These are phyloP conservation scores for Torulaspora pretoriensis DNA, from an alignment of 1,139 yeast species.

Conservation along the genomic window DNA sequence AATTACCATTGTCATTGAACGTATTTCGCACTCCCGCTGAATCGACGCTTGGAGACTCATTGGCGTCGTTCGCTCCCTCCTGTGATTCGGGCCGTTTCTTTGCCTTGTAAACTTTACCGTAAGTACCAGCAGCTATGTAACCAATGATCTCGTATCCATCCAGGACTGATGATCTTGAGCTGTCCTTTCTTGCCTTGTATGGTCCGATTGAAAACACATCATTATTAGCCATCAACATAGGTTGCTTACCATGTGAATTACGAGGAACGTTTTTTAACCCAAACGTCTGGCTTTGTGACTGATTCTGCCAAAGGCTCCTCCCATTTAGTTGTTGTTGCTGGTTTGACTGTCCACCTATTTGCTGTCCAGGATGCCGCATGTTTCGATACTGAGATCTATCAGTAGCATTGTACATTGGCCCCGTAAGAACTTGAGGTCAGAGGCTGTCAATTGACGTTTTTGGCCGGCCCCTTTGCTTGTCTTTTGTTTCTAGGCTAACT, in stretches of 20 bases:
- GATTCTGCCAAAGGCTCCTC: slow-evolving; percentile 21
- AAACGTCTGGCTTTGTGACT: slow-evolving; percentile 12
- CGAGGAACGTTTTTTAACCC: slow-evolving; percentile 13
- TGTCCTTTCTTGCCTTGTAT: slow-evolving; percentile 68
- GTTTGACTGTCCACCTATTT: slow-evolving; percentile 15
- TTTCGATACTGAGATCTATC: slow-evolving; percentile 17
- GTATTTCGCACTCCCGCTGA: slow-evolving; percentile 3
- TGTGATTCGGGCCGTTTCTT: slow-evolving; percentile 42
- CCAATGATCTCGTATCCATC: slow-evolving; percentile 85
- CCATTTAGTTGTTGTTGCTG: slow-evolving; percentile 10
- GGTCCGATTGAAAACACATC: slow-evolving; percentile 70
- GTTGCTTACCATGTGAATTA: slow-evolving; percentile 33
- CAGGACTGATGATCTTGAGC: slow-evolving; percentile 63
- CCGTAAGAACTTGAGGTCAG: not conserved
- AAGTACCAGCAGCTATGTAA: slow-evolving; percentile 97
- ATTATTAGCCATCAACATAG: slow-evolving; percentile 60
- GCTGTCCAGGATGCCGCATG: slow-evolving; percentile 12
- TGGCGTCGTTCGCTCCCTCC: slow-evolving; percentile 14
- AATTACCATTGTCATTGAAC: not conserved
- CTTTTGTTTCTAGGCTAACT: not conserved
- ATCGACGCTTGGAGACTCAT: slow-evolving; percentile 2
- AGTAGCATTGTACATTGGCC: slow-evolving; percentile 16
- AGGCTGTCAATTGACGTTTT: not conserved
- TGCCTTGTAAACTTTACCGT: slow-evolving; percentile 95
- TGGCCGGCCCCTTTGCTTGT: not conserved